phyloP scores from a whole-genome alignment of 202 grass and related monocot species.

The Hordeum pubiflorum region DNA sequence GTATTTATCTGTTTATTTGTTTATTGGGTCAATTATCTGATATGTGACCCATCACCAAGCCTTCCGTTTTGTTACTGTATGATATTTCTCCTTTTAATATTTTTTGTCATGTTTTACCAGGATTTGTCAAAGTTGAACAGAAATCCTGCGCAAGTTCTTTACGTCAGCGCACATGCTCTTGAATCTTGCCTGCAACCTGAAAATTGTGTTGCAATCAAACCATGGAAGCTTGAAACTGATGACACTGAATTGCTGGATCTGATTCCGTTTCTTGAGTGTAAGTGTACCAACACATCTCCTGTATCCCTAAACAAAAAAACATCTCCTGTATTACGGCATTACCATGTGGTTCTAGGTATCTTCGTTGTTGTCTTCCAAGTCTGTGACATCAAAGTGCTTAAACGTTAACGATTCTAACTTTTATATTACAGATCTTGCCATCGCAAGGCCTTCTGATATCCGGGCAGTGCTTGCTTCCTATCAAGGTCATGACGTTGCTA shows the following conservation, averaged over 20 bases:
- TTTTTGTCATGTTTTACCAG: constrained; percentile 35
- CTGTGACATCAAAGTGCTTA: constrained; percentile 4
- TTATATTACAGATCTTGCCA: constrained; percentile 54
- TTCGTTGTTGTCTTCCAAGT: not conserved
- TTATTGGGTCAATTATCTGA: not conserved
- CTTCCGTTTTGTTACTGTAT: not conserved
- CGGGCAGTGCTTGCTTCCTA: constrained; percentile 69
- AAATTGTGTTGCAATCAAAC: constrained; percentile 60
- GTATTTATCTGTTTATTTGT: not conserved
- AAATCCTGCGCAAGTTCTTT: constrained; percentile 67
- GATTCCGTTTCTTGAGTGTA: constrained; percentile 99
- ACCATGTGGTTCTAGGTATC: not conserved
- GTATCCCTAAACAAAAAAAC: not conserved
- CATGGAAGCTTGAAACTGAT: constrained; percentile 75
- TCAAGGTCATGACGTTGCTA: constrained; percentile 74
- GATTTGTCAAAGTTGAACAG: constrained; percentile 94
- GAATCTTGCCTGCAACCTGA: constrained; percentile 71
- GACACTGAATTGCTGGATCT: constrained; percentile 87
- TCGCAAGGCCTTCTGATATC: constrained; percentile 57
- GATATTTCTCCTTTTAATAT: not conserved
- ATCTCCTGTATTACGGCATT: not conserved
- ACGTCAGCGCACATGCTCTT: constrained; percentile 64
- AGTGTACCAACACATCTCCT: constrained; percentile 13
- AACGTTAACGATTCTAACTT: constrained; percentile 12
- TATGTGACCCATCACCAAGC: not conserved